phyloP scores from a whole-genome alignment of 2,329 filamentous ascomycete genomes.

The Alternaria sp. region DNA sequence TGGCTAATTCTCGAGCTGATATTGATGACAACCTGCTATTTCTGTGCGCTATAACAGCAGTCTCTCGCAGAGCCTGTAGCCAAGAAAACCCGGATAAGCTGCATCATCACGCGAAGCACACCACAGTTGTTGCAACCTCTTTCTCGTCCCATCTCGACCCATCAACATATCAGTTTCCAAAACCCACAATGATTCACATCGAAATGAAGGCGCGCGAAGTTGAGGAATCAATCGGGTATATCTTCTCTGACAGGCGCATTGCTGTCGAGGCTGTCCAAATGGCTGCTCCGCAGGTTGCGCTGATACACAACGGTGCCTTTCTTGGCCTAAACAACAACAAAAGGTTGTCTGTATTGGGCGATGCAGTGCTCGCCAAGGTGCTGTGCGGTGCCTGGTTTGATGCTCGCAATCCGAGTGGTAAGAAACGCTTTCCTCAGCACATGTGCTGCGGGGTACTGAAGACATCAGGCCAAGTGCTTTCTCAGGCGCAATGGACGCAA shows the following conservation, averaged over 20 bases:
- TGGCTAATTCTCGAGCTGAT: background rate
- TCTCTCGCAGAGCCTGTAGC: background rate
- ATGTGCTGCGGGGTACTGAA: background rate
- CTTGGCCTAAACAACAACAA: conserved; percentile 11
- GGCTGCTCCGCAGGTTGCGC: background rate
- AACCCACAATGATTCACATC: background rate
- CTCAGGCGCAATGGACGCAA: conserved; percentile 6
- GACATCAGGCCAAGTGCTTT: background rate
- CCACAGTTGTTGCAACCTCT: background rate
- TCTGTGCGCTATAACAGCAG: background rate
- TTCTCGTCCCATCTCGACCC: background rate
- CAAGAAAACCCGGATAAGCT: background rate
- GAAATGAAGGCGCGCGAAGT: background rate
- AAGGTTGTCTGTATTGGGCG: conserved; percentile 16
- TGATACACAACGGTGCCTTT: background rate
- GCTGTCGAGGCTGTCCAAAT: conserved; percentile 21
- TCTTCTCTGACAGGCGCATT: conserved; percentile 15
- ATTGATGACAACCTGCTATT: too few species aligned
- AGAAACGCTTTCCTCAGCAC: background rate
- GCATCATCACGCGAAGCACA: background rate
- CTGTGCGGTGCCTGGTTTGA: conserved; percentile 19
- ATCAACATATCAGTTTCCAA: background rate
- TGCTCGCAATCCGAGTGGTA: conserved; percentile 8
- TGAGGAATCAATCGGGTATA: conserved; percentile 9
- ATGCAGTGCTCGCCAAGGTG: conserved; percentile 6